Evolutionary conservation across 768 basidiomycete species (phyloP).

Genomic region (Termitomyces bulborhizus): DNA sequence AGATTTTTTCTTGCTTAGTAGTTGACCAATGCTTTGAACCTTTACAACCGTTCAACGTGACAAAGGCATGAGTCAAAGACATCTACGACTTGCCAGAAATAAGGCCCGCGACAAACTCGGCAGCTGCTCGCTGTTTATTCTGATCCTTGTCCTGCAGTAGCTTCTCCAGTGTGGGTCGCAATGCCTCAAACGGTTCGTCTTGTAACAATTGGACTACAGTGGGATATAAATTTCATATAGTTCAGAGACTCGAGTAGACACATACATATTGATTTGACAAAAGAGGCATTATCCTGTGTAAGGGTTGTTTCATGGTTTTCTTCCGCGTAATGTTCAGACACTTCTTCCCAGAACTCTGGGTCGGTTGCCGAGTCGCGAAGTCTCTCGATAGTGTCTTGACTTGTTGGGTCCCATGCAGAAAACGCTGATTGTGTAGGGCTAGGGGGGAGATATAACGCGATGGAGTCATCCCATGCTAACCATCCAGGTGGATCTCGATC

Average conservation of each 20-base stretch:
- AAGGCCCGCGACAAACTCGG: constrained; percentile 77
- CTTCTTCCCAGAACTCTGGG: constrained; percentile 58
- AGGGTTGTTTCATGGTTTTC: constrained; percentile 68
- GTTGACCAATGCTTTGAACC: constrained; percentile 87
- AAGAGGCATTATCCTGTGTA: constrained; percentile 64
- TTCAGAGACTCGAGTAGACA: constrained; percentile 15
- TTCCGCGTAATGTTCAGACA: constrained; percentile 67
- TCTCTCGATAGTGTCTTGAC: constrained; percentile 41
- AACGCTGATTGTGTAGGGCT: constrained; percentile 43
- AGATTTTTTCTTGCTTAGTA: constrained; percentile 59
- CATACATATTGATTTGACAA: constrained; percentile 72
- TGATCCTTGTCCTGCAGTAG: constrained; percentile 68
- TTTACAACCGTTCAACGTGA: constrained; percentile 17
- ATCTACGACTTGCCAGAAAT: constrained; percentile 40
- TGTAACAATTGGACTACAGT: constrained; percentile 70
- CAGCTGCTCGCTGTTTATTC: constrained; percentile 84
- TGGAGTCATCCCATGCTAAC: constrained; percentile 51
- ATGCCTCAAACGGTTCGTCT: constrained; percentile 57
- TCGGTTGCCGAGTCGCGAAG: constrained; percentile 42
- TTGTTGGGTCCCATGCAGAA: constrained; percentile 52
- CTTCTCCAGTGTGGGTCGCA: constrained; percentile 56
- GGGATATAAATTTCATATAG: not conserved
- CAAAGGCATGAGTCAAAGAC: not conserved
- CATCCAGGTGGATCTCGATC: constrained; percentile 62
- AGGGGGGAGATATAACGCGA: constrained; percentile 43